Conservation (phyloP, 1,139 yeast genomes). For the Eremothecium cymbalariae region DNA sequence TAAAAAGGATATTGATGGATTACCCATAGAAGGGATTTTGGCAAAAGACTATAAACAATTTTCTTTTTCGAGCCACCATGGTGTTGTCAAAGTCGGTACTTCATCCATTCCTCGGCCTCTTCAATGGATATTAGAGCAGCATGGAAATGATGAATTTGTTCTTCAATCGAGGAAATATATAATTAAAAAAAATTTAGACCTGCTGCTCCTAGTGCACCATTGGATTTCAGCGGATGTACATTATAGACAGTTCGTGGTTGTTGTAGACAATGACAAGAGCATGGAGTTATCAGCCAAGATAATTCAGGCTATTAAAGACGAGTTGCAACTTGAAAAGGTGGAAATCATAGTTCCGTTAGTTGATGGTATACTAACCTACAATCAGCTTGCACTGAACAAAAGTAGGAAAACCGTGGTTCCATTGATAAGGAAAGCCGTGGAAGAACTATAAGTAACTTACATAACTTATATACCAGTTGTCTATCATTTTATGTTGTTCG, state of each 20-base stretch:
- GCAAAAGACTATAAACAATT: conserved; percentile 81
- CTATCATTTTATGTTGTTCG: conserved; percentile 8
- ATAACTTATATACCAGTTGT: conserved; percentile 23
- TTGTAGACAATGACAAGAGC: conserved; percentile 27
- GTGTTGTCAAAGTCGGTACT: conserved; percentile 48
- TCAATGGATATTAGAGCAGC: conserved; percentile 43
- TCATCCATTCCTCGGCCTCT: conserved; percentile 65
- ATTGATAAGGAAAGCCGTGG: conserved; percentile 19
- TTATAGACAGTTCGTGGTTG: conserved; percentile 52
- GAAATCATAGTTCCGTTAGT: conserved; percentile 3
- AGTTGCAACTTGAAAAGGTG: conserved; percentile 31
- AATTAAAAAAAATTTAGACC: no score
- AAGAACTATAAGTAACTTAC: conserved; percentile 6
- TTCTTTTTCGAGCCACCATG: conserved; percentile 35
- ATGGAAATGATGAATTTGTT: conserved; percentile 33
- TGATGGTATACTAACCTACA: conserved; percentile 32
- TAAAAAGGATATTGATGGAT: conserved; percentile 56
- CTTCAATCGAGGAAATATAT: no score
- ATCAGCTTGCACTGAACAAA: conserved; percentile 51
- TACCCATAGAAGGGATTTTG: conserved; percentile 52
- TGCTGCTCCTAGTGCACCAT: no score
- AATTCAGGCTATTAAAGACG: conserved; percentile 30
- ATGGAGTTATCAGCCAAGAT: conserved; percentile 15
- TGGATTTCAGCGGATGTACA: no score
- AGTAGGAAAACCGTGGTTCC: conserved; percentile 90